phyloP scores from a whole-genome alignment of 78 protist species.

The Dictyostelium discoideum region DNA sequence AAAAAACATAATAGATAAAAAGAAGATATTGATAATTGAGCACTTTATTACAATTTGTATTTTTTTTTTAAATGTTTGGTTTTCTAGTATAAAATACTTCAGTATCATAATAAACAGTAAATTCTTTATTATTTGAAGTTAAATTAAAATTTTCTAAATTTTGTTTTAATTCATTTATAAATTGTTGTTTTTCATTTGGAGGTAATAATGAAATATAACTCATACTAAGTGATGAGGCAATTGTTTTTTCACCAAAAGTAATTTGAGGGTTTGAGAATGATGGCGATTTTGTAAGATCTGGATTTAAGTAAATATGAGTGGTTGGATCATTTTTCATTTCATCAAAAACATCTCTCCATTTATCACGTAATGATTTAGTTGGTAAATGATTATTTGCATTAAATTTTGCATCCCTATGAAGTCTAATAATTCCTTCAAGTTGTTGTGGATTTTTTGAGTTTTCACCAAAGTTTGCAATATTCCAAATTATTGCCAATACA shows the following conservation, averaged over 20 bases:
- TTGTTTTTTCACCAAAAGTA: background rate
- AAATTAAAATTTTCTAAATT: background rate
- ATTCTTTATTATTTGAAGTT: background rate
- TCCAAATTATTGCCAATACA: conserved; percentile 15
- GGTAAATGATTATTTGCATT: background rate
- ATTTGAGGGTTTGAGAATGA: background rate
- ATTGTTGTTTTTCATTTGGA: conserved; percentile 3
- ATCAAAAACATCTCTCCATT: conserved; percentile 32
- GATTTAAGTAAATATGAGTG: background rate
- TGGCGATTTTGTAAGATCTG: background rate
- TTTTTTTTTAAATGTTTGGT: background rate
- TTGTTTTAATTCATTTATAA: background rate
- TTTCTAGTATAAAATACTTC: background rate
- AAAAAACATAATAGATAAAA: too few species aligned
- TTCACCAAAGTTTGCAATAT: background rate
- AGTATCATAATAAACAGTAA: background rate
- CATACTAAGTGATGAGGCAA: background rate
- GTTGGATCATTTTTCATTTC: background rate
- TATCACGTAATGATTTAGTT: background rate
- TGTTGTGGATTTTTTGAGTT: background rate
- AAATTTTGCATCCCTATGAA: conserved; percentile 7
- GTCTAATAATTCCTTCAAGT: background rate
- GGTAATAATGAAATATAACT: conserved; percentile 9
- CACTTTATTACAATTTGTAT: too few species aligned
- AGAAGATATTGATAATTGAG: too few species aligned